Base-by-base conservation (phyloP, 768 basidiomycete genomes). In the Xerocomus brunneocitrinus region DNA sequence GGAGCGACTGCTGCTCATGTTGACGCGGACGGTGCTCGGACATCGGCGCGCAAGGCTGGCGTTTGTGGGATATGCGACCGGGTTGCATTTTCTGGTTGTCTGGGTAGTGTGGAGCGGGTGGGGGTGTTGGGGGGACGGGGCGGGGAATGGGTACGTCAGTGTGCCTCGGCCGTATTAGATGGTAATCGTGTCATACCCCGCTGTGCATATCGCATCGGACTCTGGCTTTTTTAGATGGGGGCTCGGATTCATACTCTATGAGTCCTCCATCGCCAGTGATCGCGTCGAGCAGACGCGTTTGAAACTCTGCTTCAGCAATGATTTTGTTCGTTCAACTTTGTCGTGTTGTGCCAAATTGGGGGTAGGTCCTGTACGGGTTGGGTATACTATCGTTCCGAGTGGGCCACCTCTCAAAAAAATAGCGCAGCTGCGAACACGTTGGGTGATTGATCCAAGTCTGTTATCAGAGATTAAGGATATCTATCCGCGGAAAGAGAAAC, bases 41-140 rank as follows among this genome's bases (percentile, higher is more conserved):
- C 94, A 92, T 65, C 87, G 94, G 28, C 82, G 92, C 14, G 85
- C 93, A n/a, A 78, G 97, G 62, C 87, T 86, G 19, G 80, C 89
- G 40, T 98, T 98, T 67, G 84, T 98, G 54, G 75, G 85, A 47
- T 99, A 99, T 69, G 88, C 95, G 5, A 68, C 87, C 12, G 81
- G 76, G 5, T 69, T 97, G 19, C 93, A 97, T 66, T 54, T 87
- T n/a, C 73, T 95, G 30, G 87, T 94, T 30, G 74, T 95, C 70
- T 87, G 82, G 67, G 87, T 85, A 6, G 77, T 82, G 12, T 65
- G 64, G 64, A 58, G 57, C 12, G 62, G 61, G 31, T 91, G 88
- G 65, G 87, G 87, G 67, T 91, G 85, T 60, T 79, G 84, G 25
- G 70, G 74, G 24, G 74, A 79, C 1, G 76, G 30, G 32, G 6